Evolutionary conservation across 2,329 filamentous ascomycete genomes (phyloP).

Genomic region (Dactylellina drechsleri): DNA sequence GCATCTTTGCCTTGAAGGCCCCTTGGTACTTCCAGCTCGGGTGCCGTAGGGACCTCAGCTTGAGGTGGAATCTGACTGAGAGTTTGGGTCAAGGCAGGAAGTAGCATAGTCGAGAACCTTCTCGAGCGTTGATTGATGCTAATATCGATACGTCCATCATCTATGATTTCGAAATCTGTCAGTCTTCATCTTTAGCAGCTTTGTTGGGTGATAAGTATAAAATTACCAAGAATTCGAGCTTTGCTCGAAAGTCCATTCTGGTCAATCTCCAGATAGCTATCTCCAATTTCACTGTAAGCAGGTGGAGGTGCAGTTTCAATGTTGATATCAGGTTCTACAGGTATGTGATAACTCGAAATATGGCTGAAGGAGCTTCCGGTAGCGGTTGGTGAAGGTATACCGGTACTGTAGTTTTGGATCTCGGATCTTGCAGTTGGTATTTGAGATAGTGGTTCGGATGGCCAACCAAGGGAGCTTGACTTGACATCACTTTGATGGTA

Average conservation of each 20-base stretch:
- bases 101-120: conserved; percentile 74
- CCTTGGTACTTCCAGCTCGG: conserved; percentile 41
- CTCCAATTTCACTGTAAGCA: conserved; percentile 60
- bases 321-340: conserved; percentile 31
- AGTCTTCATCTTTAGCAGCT: conserved; percentile 1
- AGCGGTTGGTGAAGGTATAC: conserved; percentile 23
- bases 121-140: conserved; percentile 77
- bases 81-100: conserved; percentile 67
- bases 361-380: conserved; percentile 20
- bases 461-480: conserved; percentile 37
- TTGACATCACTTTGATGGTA: conserved; percentile 36
- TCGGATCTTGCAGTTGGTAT: conserved; percentile 46
- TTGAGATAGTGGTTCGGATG: conserved; percentile 49
- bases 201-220: neutral
- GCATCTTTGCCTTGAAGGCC: conserved; percentile 50
- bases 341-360: conserved; percentile 13
- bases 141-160: conserved; percentile 81
- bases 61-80: conserved; percentile 26
- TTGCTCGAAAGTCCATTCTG: conserved; percentile 62
- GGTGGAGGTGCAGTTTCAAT: conserved; percentile 61
- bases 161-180: conserved; percentile 63
- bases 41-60: neutral
- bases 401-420: conserved; percentile 41
- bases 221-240: conserved; percentile 60
- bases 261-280: conserved; percentile 61